A percentile compares a stretch with the other conserved stretches of the same genome.
phyloP scores from a whole-genome alignment of 2,329 filamentous ascomycete genomes.

The Remersonia thermophila region DNA sequence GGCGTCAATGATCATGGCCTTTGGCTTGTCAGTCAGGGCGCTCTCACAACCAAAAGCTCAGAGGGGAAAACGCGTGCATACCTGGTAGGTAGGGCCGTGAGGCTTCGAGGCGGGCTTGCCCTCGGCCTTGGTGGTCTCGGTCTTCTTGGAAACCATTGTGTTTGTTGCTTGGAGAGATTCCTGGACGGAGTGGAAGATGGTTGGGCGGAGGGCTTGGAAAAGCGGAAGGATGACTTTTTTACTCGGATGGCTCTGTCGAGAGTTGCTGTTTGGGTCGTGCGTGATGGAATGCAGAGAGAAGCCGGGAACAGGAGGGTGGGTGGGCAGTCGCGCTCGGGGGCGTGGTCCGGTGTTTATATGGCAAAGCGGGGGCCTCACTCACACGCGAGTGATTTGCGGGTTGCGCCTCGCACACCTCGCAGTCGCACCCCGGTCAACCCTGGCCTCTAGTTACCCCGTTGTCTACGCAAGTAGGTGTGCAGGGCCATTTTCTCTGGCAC shows the following conservation, averaged over 20 bases:
- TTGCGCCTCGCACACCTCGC: slow-evolving; percentile 13
- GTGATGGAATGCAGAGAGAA: slow-evolving; percentile 24
- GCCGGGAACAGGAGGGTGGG: slow-evolving; percentile 28
- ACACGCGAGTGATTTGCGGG: slow-evolving; percentile 31
- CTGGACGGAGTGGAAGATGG: too few species aligned
- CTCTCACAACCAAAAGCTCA: slow-evolving; percentile 5
- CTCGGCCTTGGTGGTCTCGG: slow-evolving; percentile 12
- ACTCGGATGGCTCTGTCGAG: too few species aligned
- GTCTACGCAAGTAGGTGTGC: too few species aligned
- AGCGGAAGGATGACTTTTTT: too few species aligned
- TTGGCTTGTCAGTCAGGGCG: slow-evolving; percentile 23
- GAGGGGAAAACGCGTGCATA: slow-evolving; percentile 23
- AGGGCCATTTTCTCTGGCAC: too few species aligned
- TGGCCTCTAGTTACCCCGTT: too few species aligned
- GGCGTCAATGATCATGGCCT: slow-evolving; percentile 53
- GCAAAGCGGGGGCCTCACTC: slow-evolving; percentile 36
- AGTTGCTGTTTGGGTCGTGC: too few species aligned
- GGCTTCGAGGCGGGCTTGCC: slow-evolving; percentile 7
- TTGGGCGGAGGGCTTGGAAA: too few species aligned
- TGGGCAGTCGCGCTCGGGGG: slow-evolving; percentile 41
- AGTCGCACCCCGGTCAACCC: too few species aligned
- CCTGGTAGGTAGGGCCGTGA: slow-evolving; percentile 47
- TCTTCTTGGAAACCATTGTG: slow-evolving; percentile 50
- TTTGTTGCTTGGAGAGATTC: slow-evolving; percentile 19
- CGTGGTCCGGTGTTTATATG: slow-evolving; percentile 47